Conservation (phyloP, 257 asterid species). For the Penstemon davidsonii region DNA sequence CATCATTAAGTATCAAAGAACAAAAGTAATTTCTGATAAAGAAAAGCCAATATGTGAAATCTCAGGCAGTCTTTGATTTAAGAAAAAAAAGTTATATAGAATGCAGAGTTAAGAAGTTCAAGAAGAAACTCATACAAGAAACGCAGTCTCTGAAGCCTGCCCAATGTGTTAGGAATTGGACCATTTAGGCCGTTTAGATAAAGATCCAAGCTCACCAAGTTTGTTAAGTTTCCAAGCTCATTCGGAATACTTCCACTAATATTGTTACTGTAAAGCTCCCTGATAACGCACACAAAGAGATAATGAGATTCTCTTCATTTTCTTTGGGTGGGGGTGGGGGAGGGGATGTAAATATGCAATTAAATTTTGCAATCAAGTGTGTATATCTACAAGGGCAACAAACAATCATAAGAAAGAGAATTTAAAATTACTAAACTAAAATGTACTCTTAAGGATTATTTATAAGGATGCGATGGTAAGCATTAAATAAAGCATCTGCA, state of each 20-base stretch:
- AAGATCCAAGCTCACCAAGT: conserved; percentile 96
- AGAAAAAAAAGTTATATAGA: conserved; percentile 2
- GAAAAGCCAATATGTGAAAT: conserved; percentile 3
- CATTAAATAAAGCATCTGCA: conserved; percentile 2
- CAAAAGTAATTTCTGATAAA: conserved; percentile 6
- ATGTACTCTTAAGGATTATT: not conserved
- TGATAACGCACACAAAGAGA: conserved; percentile 35
- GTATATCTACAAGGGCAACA: conserved; percentile 1
- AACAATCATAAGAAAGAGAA: conserved; percentile 12
- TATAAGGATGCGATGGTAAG: not conserved
- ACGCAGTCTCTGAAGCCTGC: conserved; percentile 71
- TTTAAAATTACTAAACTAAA: conserved; percentile 1
- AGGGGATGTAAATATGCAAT: conserved; percentile 13
- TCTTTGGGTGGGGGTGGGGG: not conserved
- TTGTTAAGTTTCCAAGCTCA: conserved; percentile 84
- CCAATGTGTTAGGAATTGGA: conserved; percentile 70
- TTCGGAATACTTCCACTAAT: conserved; percentile 74
- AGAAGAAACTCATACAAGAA: conserved; percentile 62
- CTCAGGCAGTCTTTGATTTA: not conserved
- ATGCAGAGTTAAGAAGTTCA: conserved; percentile 10
- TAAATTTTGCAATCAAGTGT: not conserved
- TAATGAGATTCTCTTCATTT: conserved; percentile 15
- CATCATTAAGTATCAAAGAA: conserved; percentile 25
- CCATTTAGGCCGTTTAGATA: conserved; percentile 71
- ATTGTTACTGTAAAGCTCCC: conserved; percentile 94